Conservation (phyloP, 1,284 basidiomycete species). For the Paramarasmius palmivorus region DNA sequence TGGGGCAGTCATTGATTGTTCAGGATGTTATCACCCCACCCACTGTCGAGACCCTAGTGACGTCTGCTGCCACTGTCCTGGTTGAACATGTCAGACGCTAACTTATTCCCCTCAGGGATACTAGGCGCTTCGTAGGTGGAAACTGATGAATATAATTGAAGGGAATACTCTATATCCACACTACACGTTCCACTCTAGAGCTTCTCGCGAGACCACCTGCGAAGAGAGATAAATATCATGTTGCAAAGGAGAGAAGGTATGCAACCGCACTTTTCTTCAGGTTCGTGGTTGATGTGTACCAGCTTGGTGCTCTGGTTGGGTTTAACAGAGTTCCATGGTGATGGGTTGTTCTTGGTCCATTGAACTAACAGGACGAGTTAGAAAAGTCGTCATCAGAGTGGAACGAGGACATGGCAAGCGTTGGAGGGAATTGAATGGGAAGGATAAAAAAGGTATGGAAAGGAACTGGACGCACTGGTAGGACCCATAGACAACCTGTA, state of each 20-base stretch:
- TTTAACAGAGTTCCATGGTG: constrained; percentile 24
- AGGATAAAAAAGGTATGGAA: constrained; percentile 3
- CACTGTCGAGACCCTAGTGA: no score
- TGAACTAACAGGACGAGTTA: constrained; percentile 19
- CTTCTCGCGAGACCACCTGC: constrained; percentile 18
- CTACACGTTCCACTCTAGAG: constrained; percentile 7
- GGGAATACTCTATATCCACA: neutral
- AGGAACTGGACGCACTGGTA: constrained; percentile 20
- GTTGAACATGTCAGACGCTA: no score
- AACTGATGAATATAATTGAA: no score
- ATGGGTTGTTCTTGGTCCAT: constrained; percentile 25
- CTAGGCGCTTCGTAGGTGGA: no score
- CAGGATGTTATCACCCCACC: no score
- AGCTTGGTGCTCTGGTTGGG: constrained; percentile 25
- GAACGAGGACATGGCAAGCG: no score
- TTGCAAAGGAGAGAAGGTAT: neutral
- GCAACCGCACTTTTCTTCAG: constrained; percentile 14
- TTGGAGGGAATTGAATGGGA: no score
- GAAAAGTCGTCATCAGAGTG: no score
- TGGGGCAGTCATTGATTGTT: no score
- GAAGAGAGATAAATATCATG: constrained; percentile 1
- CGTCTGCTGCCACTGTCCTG: no score
- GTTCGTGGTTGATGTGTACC: constrained; percentile 21
- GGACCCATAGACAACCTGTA: constrained; percentile 25
- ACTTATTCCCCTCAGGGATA: no score